Evolutionary conservation across 306 rosid genomes (phyloP).

Genomic region (Cajanus cajan): DNA sequence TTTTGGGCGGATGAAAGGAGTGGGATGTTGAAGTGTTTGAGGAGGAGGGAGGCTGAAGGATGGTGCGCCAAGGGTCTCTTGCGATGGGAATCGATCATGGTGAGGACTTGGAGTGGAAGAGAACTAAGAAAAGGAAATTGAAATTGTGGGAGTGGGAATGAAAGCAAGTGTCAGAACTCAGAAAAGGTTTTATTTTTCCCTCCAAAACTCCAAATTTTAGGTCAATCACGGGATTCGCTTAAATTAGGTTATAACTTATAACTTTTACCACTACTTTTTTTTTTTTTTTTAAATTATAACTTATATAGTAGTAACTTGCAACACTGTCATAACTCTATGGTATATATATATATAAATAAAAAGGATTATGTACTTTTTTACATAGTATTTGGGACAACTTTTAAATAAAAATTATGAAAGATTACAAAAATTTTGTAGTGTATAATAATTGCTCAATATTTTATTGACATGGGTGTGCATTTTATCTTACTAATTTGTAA

Average conservation of each 20-base stretch:
- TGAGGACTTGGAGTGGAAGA: background rate
- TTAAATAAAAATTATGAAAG: too few relatives aligned
- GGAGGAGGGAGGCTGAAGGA: constrained; percentile 23
- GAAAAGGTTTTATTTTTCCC: constrained; percentile 27
- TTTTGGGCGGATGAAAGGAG: constrained; percentile 25
- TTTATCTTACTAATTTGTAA: too few relatives aligned
- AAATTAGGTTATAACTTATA: too few relatives aligned
- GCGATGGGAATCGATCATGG: constrained; percentile 17
- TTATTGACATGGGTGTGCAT: too few relatives aligned
- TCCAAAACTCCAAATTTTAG: constrained; percentile 20
- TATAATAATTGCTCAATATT: too few relatives aligned
- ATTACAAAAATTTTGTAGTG: too few relatives aligned
- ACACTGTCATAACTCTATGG: background rate
- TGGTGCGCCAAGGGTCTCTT: constrained; percentile 27
- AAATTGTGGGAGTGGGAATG: background rate
- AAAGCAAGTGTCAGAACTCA: background rate
- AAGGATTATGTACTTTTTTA: too few relatives aligned
- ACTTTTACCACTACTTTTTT: too few relatives aligned
- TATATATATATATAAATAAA: too few relatives aligned
- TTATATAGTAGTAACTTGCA: background rate
- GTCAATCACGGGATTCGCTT: too few relatives aligned
- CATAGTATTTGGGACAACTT: too few relatives aligned
- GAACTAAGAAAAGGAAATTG: background rate
- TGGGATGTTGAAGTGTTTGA: constrained; percentile 48
- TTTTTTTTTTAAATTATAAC: too few relatives aligned